phyloP scores from a whole-genome alignment of 164 flowering plant species.

The Dillenia suffruticosa region DNA sequence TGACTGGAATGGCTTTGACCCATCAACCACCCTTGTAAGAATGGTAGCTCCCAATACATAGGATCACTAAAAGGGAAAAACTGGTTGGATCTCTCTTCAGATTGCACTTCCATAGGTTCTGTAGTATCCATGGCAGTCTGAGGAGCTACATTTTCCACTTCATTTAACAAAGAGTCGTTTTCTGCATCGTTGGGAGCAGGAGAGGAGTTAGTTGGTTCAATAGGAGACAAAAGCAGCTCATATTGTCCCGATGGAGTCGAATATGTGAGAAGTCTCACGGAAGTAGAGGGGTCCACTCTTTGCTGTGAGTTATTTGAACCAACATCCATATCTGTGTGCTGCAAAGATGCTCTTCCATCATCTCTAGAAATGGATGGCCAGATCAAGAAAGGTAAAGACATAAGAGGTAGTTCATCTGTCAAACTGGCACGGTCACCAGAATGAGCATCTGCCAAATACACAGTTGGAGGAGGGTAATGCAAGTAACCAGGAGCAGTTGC shows the following conservation, averaged over 20 bases:
- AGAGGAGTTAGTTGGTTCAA: conserved; percentile 43
- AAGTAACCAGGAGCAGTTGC: conserved; percentile 82
- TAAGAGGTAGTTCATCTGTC: conserved; percentile 43
- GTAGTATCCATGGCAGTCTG: conserved; percentile 39
- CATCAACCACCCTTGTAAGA: conserved; percentile 88
- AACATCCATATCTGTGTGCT: conserved; percentile 25
- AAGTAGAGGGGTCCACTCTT: conserved; percentile 43
- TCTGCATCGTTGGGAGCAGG: conserved; percentile 33
- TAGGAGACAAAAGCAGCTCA: conserved; percentile 58
- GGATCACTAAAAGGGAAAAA: conserved; percentile 56
- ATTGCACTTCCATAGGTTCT: conserved; percentile 42
- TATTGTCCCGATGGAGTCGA: conserved; percentile 51
- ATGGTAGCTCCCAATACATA: conserved; percentile 78
- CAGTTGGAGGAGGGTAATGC: conserved; percentile 85
- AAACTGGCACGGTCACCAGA: conserved; percentile 32
- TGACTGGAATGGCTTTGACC: conserved; percentile 80
- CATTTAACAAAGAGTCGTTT: conserved; percentile 22
- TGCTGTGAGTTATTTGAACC: conserved; percentile 34
- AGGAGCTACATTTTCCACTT: conserved; percentile 31
- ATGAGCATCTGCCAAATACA: conserved; percentile 64
- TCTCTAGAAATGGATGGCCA: conserved; percentile 61
- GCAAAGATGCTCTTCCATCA: conserved; percentile 36
- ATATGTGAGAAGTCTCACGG: conserved; percentile 51
- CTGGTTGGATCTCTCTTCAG: conserved; percentile 38
- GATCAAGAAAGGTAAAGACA: conserved; percentile 53